Evolutionary conservation across 192 early-diverging fungal genomes (phyloP), one percentile per base, ranked within the genome.

Genomic region (Spizellomyces sp.): DNA sequence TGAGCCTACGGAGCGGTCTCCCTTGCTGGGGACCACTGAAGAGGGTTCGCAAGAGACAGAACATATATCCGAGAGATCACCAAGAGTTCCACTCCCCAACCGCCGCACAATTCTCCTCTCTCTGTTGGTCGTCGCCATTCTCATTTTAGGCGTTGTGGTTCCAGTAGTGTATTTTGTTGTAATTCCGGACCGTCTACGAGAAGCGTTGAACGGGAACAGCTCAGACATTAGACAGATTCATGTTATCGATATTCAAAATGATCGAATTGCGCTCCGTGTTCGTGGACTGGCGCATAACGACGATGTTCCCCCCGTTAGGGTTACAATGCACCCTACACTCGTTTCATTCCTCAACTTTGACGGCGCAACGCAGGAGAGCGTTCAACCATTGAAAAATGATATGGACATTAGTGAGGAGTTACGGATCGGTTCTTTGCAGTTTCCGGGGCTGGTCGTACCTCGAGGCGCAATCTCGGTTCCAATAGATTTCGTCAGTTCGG

Each of bases 301-400:
- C 8, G 55, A 66, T 14, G 47, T 74, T 17, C 64, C 71, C 21
- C 71, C 71, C 12, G 57, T 74, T 12, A 45, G 67, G 12, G 71
- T 74, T 10, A 74, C 65, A 14, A 44, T 74, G 64, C 64, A 74
- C 22, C 65, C 71, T 5, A 60, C 64, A 10, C 56, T 74, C 0
- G 48, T 72, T 46, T 63, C 70, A 17, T 43, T 64, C 17, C 45
- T 70, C 45, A 17, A 61, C 17, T 0, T 15, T 15, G 4, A 3
- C 5, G 59, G 42, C 22, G 14, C 59, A 61, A 36, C 59, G 14
- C 15, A 19, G 59, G 59, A 61, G 42, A 36, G 27, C 27, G 27
- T 36, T 3, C 0, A 36, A 36, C 0, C 27, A 36, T 41, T 42
- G 36, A 17, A 14, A 5, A 41, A 5, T 61, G n/a, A 56, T 56